A percentile compares a stretch with the other conserved stretches of the same genome.
These are phyloP conservation scores for Pleurostoma richardsiae DNA, from an alignment of 2,329 filamentous ascomycete species.

Conservation along the genomic window DNA sequence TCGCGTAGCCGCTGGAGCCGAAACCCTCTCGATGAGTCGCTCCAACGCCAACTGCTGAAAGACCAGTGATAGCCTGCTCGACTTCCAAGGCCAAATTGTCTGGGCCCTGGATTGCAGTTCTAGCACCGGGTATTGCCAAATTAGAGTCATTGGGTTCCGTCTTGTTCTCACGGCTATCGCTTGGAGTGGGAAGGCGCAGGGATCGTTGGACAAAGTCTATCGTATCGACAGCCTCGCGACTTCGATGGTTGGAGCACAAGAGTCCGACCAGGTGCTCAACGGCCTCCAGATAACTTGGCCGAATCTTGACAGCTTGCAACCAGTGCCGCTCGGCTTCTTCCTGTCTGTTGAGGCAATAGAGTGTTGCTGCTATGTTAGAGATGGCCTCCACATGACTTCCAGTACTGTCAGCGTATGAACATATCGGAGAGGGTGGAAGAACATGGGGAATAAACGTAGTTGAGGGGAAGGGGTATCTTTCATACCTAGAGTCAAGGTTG, in stretches of 20 bases:
- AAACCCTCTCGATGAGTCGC: slow-evolving; percentile 36
- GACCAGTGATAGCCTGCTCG: slow-evolving; percentile 8
- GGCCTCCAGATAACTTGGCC: slow-evolving; percentile 88
- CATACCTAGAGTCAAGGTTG: slow-evolving; percentile 50
- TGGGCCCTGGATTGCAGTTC: slow-evolving; percentile 9
- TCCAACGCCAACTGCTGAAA: slow-evolving; percentile 19
- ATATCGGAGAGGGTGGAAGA: slow-evolving; percentile 1
- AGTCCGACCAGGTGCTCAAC: slow-evolving; percentile 91
- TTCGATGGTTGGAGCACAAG: slow-evolving; percentile 74
- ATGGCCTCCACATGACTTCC: slow-evolving; percentile 82
- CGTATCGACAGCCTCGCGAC: slow-evolving; percentile 78
- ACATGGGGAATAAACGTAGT: not conserved
- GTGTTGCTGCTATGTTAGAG: slow-evolving; percentile 85
- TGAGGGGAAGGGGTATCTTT: slow-evolving; percentile 2
- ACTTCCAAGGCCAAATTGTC: slow-evolving; percentile 15
- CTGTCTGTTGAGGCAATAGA: slow-evolving; percentile 76
- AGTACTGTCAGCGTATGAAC: slow-evolving; percentile 13
- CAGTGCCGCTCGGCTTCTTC: slow-evolving; percentile 83
- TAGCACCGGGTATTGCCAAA: slow-evolving; percentile 3
- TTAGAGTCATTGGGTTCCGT: slow-evolving; percentile 10
- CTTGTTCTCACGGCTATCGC: slow-evolving; percentile 17
- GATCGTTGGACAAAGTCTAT: slow-evolving; percentile 80
- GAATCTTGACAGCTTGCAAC: slow-evolving; percentile 75
- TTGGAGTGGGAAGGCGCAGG: slow-evolving; percentile 41
- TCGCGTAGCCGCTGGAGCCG: slow-evolving; percentile 76